These are phyloP conservation scores for Hypoxylon rickii DNA, from an alignment of 495 filamentous ascomycete genomes.

Conservation along the genomic window DNA sequence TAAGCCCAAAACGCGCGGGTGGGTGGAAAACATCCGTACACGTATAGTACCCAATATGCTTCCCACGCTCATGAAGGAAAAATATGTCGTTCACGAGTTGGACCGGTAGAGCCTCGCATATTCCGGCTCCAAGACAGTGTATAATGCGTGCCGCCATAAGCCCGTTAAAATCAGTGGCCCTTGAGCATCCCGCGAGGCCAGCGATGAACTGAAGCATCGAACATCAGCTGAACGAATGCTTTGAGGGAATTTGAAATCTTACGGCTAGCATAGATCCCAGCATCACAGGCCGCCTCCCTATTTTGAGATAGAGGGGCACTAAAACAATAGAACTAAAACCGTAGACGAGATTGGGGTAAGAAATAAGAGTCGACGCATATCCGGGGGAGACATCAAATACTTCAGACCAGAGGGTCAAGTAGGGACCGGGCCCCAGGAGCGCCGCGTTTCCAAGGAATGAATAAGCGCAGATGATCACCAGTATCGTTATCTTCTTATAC, in stretches of 20 bases:
- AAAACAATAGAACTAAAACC: conserved; percentile 60
- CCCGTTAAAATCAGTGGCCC: conserved; percentile 32
- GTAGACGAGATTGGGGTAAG: conserved; percentile 63
- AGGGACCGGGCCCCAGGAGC: conserved; percentile 58
- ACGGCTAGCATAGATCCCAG: conserved; percentile 52
- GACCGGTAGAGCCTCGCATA: conserved; percentile 62
- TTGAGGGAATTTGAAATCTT: conserved; percentile 7
- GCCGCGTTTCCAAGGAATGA: conserved; percentile 63
- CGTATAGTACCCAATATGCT: conserved; percentile 66
- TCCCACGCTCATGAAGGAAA: conserved; percentile 69
- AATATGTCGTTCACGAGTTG: conserved; percentile 69
- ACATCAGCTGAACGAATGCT: background rate
- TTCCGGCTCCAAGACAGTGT: conserved; percentile 64
- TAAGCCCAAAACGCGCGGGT: background rate
- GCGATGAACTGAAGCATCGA: conserved; percentile 23
- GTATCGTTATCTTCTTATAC: conserved; percentile 61
- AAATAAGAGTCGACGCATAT: conserved; percentile 58
- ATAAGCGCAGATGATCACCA: conserved; percentile 56
- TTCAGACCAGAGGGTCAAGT: conserved; percentile 58
- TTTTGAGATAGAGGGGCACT: conserved; percentile 61
- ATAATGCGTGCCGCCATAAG: conserved; percentile 67
- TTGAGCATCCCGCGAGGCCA: conserved; percentile 36
- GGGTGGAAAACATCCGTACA: conserved; percentile 6
- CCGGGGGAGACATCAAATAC: conserved; percentile 55
- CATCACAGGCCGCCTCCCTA: conserved; percentile 62